Conservation (phyloP, 2,329 filamentous ascomycete species). For the Coniochaeta ligniaria region DNA sequence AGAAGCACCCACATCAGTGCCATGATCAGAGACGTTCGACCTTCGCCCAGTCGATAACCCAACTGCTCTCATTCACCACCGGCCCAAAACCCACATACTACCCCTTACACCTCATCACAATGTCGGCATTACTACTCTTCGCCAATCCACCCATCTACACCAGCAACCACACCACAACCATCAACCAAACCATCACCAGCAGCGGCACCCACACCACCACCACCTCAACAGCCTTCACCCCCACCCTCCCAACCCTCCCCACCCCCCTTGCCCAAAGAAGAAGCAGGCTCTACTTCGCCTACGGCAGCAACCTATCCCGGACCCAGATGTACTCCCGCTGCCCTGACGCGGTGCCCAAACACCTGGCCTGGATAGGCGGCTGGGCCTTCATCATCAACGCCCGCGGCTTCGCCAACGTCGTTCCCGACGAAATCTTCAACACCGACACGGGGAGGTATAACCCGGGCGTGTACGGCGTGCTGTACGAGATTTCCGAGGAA, state of each 20-base stretch:
- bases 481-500: conserved; percentile 41
- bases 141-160: no score
- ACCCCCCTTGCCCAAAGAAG: no score
- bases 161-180: no score
- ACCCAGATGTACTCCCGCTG: conserved; percentile 46
- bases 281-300: conserved; percentile 54
- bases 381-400: conserved; percentile 62
- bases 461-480: conserved; percentile 45
- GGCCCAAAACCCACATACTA: no score
- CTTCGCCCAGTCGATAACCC: no score
- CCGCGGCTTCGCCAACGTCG: conserved; percentile 31
- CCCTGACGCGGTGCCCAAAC: conserved; percentile 38
- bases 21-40: no score
- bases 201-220: no score
- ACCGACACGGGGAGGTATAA: conserved; percentile 9
- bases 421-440: neutral
- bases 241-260: neutral
- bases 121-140: no score
- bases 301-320: conserved; percentile 62
- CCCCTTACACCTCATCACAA: no score
- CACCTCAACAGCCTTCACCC: neutral
- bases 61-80: no score
- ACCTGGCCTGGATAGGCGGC: conserved; percentile 46
- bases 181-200: no score
- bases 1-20: no score